These are phyloP conservation scores for Ustilago hordei DNA, from an alignment of 1,284 basidiomycete genomes.

Conservation along the genomic window DNA sequence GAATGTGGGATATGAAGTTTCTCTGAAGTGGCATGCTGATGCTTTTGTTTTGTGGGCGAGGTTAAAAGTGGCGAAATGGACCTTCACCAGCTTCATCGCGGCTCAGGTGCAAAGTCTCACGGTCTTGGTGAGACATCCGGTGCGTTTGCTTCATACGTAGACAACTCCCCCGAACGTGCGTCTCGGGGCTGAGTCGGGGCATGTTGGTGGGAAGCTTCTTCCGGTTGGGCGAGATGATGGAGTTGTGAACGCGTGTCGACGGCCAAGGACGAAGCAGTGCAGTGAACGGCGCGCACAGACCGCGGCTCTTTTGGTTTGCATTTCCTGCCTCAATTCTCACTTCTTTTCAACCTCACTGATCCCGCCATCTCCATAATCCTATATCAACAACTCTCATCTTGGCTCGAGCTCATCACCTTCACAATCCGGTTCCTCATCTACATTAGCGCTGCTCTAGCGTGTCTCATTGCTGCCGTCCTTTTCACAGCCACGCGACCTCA, in stretches of 20 bases:
- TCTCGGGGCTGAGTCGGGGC: background rate
- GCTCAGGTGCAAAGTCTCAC: background rate
- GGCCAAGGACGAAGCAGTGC: background rate
- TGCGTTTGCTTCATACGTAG: too few species aligned
- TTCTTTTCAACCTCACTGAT: background rate
- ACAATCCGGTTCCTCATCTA: conserved; percentile 8
- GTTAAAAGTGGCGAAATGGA: background rate
- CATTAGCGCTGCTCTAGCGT: conserved; percentile 13
- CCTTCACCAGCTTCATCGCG: background rate
- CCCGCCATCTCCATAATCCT: background rate
- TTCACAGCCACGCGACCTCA: background rate
- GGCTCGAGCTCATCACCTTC: background rate
- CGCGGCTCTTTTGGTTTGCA: background rate
- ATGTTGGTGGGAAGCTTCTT: background rate
- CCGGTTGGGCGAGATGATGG: background rate
- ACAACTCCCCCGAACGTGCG: too few species aligned
- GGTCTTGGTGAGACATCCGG: too few species aligned
- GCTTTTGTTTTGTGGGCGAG: background rate
- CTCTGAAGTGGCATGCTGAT: background rate
- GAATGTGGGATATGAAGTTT: background rate
- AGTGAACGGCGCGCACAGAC: conserved; percentile 11
- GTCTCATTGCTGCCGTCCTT: conserved; percentile 14
- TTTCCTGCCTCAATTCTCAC: background rate
- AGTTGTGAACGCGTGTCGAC: conserved; percentile 11
- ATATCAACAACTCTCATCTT: background rate